Conservation (phyloP, 1,139 yeast species). For the Protomyces inouyei region DNA sequence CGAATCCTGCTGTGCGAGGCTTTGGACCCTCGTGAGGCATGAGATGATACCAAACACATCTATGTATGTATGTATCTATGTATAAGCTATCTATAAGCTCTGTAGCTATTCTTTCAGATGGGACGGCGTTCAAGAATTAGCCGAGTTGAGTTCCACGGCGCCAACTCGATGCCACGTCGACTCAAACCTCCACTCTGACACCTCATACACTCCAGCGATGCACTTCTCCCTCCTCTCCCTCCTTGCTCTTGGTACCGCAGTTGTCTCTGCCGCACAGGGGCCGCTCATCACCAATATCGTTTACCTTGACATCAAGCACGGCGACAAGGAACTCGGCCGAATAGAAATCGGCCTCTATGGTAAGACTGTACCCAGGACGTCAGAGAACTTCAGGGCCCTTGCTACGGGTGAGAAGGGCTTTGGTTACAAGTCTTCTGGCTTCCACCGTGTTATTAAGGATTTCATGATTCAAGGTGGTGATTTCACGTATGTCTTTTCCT, state of each 20-base stretch:
- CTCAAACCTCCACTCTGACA: neutral
- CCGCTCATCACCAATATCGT: constrained; percentile 44
- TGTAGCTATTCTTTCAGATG: no score
- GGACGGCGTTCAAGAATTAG: no score
- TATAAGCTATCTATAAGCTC: no score
- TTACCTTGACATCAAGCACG: constrained; percentile 79
- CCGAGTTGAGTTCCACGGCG: no score
- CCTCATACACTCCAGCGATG: neutral
- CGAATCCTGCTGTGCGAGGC: no score
- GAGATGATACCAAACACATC: no score
- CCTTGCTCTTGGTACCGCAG: neutral
- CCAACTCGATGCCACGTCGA: no score
- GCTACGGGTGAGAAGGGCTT: constrained; percentile 85
- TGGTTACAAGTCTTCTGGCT: constrained; percentile 66
- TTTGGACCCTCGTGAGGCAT: no score
- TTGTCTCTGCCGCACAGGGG: constrained; percentile 21
- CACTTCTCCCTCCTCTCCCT: neutral
- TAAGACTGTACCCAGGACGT: constrained; percentile 87
- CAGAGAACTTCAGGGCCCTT: constrained; percentile 85
- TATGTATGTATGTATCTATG: no score
- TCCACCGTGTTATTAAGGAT: constrained; percentile 73
- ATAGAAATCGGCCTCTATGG: constrained; percentile 75
- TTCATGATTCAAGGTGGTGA: constrained; percentile 98
- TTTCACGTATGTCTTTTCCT: constrained; percentile 60
- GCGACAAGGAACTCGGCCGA: constrained; percentile 66